phyloP scores from a whole-genome alignment of 2,329 filamentous ascomycete genomes.

The Pseudofabraea citricarpa region DNA sequence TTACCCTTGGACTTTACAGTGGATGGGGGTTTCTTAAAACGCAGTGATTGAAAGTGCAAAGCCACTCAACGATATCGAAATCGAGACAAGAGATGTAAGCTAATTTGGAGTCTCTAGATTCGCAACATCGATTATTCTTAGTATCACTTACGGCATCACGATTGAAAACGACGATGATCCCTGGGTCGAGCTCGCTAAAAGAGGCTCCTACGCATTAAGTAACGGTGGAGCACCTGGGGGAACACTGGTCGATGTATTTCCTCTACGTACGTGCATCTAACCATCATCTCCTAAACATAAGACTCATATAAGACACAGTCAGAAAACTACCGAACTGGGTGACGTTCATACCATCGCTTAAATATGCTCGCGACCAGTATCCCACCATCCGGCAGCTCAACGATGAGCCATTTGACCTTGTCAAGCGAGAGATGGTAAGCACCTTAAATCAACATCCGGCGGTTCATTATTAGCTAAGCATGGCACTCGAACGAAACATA shows the following conservation, averaged over 20 bases:
- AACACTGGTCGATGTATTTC: conserved; percentile 42
- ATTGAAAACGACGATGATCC: conserved; percentile 31
- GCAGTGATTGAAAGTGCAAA: not conserved
- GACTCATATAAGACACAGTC: not conserved
- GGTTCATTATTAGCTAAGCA: not conserved
- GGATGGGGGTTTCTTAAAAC: not conserved
- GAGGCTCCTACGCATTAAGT: conserved; percentile 10
- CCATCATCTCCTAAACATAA: not conserved
- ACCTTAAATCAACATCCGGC: no score
- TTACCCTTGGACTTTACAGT: not conserved
- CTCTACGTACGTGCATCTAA: conserved; percentile 31
- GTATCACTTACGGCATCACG: conserved; percentile 36
- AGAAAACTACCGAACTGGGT: conserved; percentile 27
- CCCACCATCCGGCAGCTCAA: conserved; percentile 33
- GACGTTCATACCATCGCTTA: conserved; percentile 17
- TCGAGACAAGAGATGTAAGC: not conserved
- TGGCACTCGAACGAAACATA: no score
- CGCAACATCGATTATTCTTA: conserved; percentile 33
- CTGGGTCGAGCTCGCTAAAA: conserved; percentile 31
- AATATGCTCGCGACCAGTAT: conserved; percentile 15
- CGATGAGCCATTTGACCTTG: conserved; percentile 32
- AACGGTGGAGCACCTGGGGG: conserved; percentile 16
- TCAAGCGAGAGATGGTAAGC: conserved; percentile 5
- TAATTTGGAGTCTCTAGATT: conserved; percentile 23
- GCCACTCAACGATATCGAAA: not conserved